Conservation (phyloP, 106 monocot genomes). For the Platanthera guangdongensis region DNA sequence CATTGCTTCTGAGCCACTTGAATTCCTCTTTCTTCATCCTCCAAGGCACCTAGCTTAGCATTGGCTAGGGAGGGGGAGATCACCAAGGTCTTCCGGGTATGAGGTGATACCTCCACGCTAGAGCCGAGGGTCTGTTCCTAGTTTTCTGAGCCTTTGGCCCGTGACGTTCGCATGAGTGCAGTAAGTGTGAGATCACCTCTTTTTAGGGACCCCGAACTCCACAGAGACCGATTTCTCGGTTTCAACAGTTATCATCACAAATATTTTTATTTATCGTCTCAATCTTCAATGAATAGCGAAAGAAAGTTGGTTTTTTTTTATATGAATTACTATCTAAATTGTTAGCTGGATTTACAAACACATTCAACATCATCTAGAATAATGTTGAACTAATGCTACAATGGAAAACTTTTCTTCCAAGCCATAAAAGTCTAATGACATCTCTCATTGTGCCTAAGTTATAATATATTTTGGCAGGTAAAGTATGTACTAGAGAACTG, state of each 20-base stretch:
- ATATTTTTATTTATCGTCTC: neutral
- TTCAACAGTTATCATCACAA: neutral
- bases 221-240: too few relatives aligned
- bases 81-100: too few relatives aligned
- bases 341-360: neutral
- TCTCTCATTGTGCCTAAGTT: neutral
- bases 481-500: slow-evolving; percentile 90
- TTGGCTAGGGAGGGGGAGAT: too few relatives aligned
- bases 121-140: too few relatives aligned
- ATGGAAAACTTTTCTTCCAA: neutral
- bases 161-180: too few relatives aligned
- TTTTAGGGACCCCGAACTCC: too few relatives aligned
- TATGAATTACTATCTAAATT: neutral
- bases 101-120: too few relatives aligned
- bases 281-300: neutral
- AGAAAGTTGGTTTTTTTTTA: neutral
- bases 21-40: too few relatives aligned
- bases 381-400: neutral
- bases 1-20: too few relatives aligned
- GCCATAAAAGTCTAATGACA: neutral
- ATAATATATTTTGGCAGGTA: slow-evolving; percentile 40
- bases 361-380: neutral
- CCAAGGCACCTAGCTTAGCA: too few relatives aligned
- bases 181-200: too few relatives aligned
- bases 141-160: too few relatives aligned